Evolutionary conservation across 2,329 filamentous ascomycete species (phyloP).

Genomic region (Tolypocladium tundrense): DNA sequence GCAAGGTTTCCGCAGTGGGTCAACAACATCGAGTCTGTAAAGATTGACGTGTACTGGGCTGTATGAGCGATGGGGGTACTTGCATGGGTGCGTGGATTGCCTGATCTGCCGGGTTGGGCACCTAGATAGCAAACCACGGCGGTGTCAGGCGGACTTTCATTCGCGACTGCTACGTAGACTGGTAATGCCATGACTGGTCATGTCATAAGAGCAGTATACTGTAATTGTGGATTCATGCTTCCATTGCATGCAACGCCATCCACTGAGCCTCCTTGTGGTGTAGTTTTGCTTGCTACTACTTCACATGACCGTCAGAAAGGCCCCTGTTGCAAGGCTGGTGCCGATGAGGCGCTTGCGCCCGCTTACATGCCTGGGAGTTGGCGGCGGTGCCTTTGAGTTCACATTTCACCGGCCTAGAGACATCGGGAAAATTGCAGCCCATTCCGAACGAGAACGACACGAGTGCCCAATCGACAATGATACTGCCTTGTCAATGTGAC

Average conservation of each 20-base stretch:
- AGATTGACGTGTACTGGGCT: constrained; percentile 51
- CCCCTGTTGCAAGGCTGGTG: too few species aligned
- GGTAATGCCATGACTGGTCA: not conserved
- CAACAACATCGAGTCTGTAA: constrained; percentile 38
- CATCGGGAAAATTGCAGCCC: too few species aligned
- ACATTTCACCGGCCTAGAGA: too few species aligned
- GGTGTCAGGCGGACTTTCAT: not conserved
- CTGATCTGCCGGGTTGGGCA: not conserved
- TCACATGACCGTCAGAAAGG: too few species aligned
- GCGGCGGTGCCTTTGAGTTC: too few species aligned
- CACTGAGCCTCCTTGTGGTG: not conserved
- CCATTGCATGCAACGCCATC: not conserved
- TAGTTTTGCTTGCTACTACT: not conserved
- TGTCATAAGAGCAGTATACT: not conserved
- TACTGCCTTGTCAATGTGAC: too few species aligned
- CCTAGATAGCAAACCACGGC: not conserved
- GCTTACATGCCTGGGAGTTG: too few species aligned
- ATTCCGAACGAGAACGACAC: too few species aligned
- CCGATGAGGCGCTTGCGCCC: too few species aligned
- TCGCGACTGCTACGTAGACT: not conserved
- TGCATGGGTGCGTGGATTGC: too few species aligned
- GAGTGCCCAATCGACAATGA: too few species aligned
- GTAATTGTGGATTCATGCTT: not conserved
- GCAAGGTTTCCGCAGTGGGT: constrained; percentile 44
- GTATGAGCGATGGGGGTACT: constrained; percentile 10